These are phyloP conservation scores for Leccinellum luteum DNA, from an alignment of 768 basidiomycete species.

Conservation along the genomic window DNA sequence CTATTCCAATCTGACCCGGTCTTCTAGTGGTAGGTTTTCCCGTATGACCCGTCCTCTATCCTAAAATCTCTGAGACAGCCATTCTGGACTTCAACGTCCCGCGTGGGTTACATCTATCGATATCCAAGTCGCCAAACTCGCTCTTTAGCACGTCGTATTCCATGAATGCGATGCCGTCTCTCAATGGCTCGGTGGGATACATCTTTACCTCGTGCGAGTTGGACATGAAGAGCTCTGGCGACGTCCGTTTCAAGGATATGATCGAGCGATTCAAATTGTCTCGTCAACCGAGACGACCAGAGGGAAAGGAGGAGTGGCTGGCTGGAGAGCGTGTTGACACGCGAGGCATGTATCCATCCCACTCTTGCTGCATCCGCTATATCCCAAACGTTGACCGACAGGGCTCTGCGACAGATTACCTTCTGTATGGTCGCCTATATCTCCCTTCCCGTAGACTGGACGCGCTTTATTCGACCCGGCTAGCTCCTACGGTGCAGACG, in stretches of 20 bases:
- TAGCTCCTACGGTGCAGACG: conserved; percentile 76
- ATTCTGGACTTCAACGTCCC: conserved; percentile 92
- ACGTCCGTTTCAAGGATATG: conserved; percentile 84
- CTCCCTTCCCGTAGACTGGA: conserved; percentile 87
- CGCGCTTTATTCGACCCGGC: conserved; percentile 81
- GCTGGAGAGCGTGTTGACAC: conserved; percentile 76
- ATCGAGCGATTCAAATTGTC: conserved; percentile 85
- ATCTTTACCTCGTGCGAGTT: conserved; percentile 89
- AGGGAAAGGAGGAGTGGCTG: conserved; percentile 76
- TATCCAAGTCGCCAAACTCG: conserved; percentile 86
- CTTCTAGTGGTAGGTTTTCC: conserved; percentile 68
- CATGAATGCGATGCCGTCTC: conserved; percentile 88
- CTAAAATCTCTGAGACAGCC: conserved; percentile 43
- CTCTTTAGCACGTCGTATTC: conserved; percentile 89
- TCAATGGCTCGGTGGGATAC: conserved; percentile 91
- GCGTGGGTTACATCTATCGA: conserved; percentile 70
- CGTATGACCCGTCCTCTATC: not conserved
- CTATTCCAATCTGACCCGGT: conserved; percentile 85
- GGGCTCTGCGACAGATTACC: conserved; percentile 62
- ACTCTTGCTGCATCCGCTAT: not conserved
- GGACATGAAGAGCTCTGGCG: conserved; percentile 63
- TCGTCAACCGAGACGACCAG: conserved; percentile 76
- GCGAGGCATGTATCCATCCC: conserved; percentile 52
- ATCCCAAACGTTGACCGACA: conserved; percentile 21
- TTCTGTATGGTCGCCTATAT: conserved; percentile 90